Base-by-base conservation (phyloP, 805 yeast genomes). In the Priceomyces carsonii region DNA sequence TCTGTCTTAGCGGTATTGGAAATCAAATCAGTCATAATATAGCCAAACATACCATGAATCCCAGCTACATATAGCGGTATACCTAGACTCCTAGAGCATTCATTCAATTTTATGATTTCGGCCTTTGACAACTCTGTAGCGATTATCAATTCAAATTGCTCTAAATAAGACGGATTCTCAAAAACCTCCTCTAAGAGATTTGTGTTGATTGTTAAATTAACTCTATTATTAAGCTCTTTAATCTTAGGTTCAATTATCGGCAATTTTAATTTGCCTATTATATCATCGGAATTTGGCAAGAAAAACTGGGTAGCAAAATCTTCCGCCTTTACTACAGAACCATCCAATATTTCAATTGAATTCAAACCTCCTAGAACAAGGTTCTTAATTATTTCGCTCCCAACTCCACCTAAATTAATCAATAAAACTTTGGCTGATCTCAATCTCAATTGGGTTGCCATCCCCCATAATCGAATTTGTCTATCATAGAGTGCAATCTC, bases 391-490 rank as follows among this genome's bases (percentile, higher is more conserved):
- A 85, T 71, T 57, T 91, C 99, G 10, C 81, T 78, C 5, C 95
- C 95, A 6, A 86, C 71, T 1, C 87, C 86, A 8, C 90, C 84
- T 10, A 88, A 49, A 42, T 85, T 83, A 30, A 91, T 69, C 27
- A 93, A 50, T 29, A 90, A 63, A 4, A 91, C 71, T 29, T 74
- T 75, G 6, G 96, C 82, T 13, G 80, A 75, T 23, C 93, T 73
- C 67, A 91, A 77, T 28, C 79, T 59, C 26, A 78, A 71, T 57
- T 91, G 99, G 3, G 97, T 95, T 20, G 85, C 95, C 54, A 93
- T 69, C 2, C 99, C 99, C 99, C 99, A 91, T 14, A 91, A 71
- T 43, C 99, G 66, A 44, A 91, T 90, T 61, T 91, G 99, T 40
- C 99, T 77, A 60, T 91, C 99, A 55, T 91, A 91, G 15, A 91